Evolutionary conservation across 164 flowering plant genomes (phyloP), one percentile per base, ranked within the genome.

Genomic region (Litsea cubeba): DNA sequence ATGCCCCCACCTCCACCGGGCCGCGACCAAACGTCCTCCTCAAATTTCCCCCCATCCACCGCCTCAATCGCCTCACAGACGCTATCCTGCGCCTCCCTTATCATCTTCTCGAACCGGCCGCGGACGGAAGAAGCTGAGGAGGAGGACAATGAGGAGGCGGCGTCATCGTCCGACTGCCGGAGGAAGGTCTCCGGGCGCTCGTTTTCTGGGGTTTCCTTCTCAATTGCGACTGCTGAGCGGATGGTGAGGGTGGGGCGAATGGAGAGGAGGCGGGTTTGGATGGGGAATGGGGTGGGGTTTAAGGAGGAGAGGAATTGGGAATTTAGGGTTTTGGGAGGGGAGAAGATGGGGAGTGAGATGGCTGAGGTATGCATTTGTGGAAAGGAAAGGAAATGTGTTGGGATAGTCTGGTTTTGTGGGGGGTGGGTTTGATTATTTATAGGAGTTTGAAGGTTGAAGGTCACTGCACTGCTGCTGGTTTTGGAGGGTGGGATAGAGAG

Each of bases 1-100:
- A 93, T 89, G 18, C 98, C 98, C 35, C 98, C 99, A 26, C 97
- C 98, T 1, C 99, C 99, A 5, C 98, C 99, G 0, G 95, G 89
- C 76, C 99, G 85, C 14, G 97, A 89, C 98, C 99, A 95, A 15
- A 88, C 97, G 49, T 95, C 99, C 80, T 93, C 99, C 83, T 86
- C 90, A 72, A 95, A 95, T 81, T 73, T 85, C 2, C 87, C 91
- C 0, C 93, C 90, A n/a, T 93, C 98, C 0, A 83, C 90, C 0
- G 75, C 83, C 85, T 93, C 96, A 46, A 93, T 84, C 2, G 98
- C 96, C 5, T 62, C 78, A 57, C 98, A 93, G 0, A 95, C 96
- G 3, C 74, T 78, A 71, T 92, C 97, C 80, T 95, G 99, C 6
- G 87, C 94, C 2, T 85, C 93, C 83, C 97, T 83, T 57, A 95